These are phyloP conservation scores for Magnusiomyces ingens DNA, from an alignment of 1,139 yeast genomes.

Conservation along the genomic window DNA sequence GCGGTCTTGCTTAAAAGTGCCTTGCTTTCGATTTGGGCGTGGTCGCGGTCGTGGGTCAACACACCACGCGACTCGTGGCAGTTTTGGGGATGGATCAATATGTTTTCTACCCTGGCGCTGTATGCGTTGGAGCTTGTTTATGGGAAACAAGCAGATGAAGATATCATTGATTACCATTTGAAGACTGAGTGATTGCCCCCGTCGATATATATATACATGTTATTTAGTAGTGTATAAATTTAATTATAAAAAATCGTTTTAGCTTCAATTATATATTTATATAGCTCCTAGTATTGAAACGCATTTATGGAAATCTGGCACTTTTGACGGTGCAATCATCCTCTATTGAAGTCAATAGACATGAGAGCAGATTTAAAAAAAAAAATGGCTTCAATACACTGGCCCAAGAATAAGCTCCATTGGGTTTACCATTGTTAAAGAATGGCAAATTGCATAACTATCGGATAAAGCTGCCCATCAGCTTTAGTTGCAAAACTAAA, in stretches of 20 bases:
- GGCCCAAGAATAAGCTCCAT: slow-evolving; percentile 11
- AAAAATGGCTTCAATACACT: slow-evolving; percentile 4
- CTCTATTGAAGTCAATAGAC: not conserved
- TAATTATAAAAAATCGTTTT: not conserved
- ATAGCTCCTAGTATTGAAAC: not conserved
- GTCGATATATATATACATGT: not conserved
- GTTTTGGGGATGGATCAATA: slow-evolving; percentile 95
- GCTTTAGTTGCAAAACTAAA: not conserved
- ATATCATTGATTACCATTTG: slow-evolving; percentile 15
- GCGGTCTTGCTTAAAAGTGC: not conserved
- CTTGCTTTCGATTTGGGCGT: slow-evolving; percentile 2
- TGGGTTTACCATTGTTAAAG: slow-evolving; percentile 6
- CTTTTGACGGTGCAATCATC: slow-evolving; percentile 5
- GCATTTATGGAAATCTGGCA: not conserved
- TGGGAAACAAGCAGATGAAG: slow-evolving; percentile 31
- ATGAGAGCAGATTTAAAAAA: not conserved
- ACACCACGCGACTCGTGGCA: slow-evolving; percentile 52
- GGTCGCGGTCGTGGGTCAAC: slow-evolving; percentile 44
- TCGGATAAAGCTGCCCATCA: slow-evolving; percentile 5
- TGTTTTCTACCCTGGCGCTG: slow-evolving; percentile 68
- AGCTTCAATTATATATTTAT: not conserved
- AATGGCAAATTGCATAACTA: slow-evolving; percentile 6
- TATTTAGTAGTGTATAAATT: not conserved
- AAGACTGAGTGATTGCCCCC: not conserved
- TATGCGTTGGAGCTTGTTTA: slow-evolving; percentile 67